phyloP scores from a whole-genome alignment of 2,329 filamentous ascomycete genomes.

The Nannizziopsis arthrosporioides region DNA sequence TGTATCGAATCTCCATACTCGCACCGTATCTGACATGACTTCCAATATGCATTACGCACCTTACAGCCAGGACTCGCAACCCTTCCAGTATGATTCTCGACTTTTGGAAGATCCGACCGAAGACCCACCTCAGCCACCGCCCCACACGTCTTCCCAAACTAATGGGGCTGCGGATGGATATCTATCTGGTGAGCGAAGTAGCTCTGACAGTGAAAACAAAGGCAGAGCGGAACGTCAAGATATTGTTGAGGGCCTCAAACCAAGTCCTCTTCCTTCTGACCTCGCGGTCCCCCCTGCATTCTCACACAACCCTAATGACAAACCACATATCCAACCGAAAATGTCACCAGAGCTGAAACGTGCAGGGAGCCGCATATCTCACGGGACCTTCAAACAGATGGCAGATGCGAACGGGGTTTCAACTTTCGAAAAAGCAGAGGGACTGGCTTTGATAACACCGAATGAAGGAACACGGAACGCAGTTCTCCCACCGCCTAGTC shows the following conservation, averaged over 20 bases:
- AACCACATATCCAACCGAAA: conserved; percentile 57
- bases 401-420: conserved; percentile 52
- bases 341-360: conserved; percentile 66
- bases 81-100: conserved; percentile 4
- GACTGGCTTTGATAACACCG: conserved; percentile 28
- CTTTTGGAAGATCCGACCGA: conserved; percentile 19
- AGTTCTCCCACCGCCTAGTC: neutral
- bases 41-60: conserved; percentile 1
- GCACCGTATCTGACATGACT: conserved; percentile 26
- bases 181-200: conserved; percentile 28
- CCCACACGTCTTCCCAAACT: conserved; percentile 23
- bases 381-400: conserved; percentile 68
- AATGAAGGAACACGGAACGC: conserved; percentile 16
- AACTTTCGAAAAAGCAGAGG: conserved; percentile 22
- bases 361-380: conserved; percentile 74
- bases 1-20: conserved; percentile 20
- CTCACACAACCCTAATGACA: conserved; percentile 58
- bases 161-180: conserved; percentile 19
- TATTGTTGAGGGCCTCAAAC: conserved; percentile 26
- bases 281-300: conserved; percentile 71
- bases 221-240: conserved; percentile 20
- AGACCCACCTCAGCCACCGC: conserved; percentile 29
- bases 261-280: conserved; percentile 57
- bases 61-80: conserved; percentile 12
- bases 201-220: conserved; percentile 30